Conservation (phyloP, 2,329 filamentous ascomycete genomes). For the Neofusicoccum cordaticola region DNA sequence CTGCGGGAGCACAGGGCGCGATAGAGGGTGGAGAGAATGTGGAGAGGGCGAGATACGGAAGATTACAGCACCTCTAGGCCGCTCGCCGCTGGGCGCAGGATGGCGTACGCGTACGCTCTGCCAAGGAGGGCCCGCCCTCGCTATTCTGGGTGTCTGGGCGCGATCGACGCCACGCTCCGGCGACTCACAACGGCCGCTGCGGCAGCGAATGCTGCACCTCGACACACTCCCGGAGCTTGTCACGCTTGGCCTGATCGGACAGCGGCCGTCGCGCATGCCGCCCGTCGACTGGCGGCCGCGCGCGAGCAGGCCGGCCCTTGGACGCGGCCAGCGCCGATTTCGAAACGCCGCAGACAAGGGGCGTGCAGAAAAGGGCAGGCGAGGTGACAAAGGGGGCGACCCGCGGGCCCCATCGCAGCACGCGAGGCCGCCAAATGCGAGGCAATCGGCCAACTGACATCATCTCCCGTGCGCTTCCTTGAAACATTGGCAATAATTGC, state of each 20-base stretch:
- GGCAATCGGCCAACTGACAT: not conserved
- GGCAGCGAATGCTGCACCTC: constrained; percentile 3
- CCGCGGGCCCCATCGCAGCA: not conserved
- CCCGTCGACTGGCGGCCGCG: not conserved
- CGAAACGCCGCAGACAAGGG: constrained; percentile 12
- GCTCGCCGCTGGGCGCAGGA: constrained; percentile 4
- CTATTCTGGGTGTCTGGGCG: constrained; percentile 6
- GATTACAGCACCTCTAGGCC: constrained; percentile 2
- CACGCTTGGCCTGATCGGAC: not conserved
- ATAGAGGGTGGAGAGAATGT: constrained; percentile 12
- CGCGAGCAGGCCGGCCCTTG: not conserved
- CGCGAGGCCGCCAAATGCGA: not conserved
- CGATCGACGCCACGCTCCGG: constrained; percentile 7
- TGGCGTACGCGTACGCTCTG: constrained; percentile 8
- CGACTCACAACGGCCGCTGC: constrained; percentile 6
- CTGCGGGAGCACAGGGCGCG: not conserved
- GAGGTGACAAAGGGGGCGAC: not conserved
- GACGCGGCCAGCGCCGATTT: not conserved
- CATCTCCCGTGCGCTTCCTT: constrained; percentile 1
- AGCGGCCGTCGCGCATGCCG: not conserved
- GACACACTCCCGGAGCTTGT: constrained; percentile 1
- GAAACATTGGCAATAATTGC: constrained; percentile 7
- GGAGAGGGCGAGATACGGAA: constrained; percentile 15
- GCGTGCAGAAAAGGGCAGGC: not conserved
- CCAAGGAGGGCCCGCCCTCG: constrained; percentile 11